Conservation (phyloP, 140 eudicot genomes). For the Anethum foeniculum region DNA sequence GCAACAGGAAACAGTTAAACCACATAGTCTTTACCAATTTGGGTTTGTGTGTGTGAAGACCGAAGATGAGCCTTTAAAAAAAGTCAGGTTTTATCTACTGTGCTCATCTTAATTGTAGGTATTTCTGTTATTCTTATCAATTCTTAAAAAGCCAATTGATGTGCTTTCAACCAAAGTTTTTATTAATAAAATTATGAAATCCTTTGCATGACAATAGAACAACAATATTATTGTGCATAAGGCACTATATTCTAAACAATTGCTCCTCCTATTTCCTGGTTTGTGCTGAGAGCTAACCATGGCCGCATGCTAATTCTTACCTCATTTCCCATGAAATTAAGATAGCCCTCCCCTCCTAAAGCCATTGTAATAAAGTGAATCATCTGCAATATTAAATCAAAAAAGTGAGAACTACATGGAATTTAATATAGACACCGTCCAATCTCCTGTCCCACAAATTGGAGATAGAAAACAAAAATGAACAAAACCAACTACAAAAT, state of each 20-base stretch:
- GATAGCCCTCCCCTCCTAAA: conserved; percentile 98
- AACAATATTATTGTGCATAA: neutral
- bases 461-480: neutral
- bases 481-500: neutral
- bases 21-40: neutral
- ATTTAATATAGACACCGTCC: neutral
- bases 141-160: neutral
- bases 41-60: neutral
- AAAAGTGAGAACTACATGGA: neutral
- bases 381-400: conserved; percentile 47
- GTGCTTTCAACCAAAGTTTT: neutral
- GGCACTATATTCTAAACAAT: neutral
- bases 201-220: neutral
- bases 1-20: neutral
- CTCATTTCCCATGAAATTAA: conserved; percentile 99
- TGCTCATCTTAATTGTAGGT: neutral
- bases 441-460: neutral
- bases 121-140: neutral
- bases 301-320: conserved; percentile 24
- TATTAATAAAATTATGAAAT: neutral
- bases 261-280: neutral
- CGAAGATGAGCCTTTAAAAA: neutral
- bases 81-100: neutral
- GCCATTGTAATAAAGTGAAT: conserved; percentile 98
- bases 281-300: neutral